A percentile compares a stretch with the other conserved stretches of the same genome.
phyloP scores from a whole-genome alignment of 2,329 filamentous ascomycete species.

The Aspergillus felis region DNA sequence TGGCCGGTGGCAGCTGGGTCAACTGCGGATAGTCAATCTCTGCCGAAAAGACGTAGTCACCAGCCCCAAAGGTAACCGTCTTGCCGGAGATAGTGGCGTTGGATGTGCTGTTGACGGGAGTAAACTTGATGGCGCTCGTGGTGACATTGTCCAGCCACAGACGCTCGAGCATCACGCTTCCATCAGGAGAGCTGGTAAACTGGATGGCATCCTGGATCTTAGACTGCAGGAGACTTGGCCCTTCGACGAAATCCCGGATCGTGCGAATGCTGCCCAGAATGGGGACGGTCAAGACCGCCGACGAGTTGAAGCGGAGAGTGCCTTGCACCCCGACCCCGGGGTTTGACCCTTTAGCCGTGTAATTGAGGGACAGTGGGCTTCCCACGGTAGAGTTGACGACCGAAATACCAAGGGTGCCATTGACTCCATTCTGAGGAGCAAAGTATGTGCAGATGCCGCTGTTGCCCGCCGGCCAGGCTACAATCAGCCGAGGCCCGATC shows the following conservation, averaged over 20 bases:
- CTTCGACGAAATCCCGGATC: constrained; percentile 48
- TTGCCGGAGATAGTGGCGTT: constrained; percentile 40
- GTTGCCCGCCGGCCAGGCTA: neutral
- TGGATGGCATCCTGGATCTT: neutral
- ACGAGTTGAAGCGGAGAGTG: constrained; percentile 54
- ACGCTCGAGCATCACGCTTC: constrained; percentile 52
- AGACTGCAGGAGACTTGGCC: neutral
- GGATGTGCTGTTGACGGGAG: constrained; percentile 26
- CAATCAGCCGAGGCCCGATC: neutral
- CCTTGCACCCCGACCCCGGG: constrained; percentile 43
- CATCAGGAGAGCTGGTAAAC: constrained; percentile 36
- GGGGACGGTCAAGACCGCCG: constrained; percentile 52
- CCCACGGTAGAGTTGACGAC: neutral
- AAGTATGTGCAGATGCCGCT: neutral
- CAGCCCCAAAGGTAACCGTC: constrained; percentile 26
- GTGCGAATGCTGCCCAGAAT: constrained; percentile 61
- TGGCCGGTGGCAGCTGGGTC: neutral
- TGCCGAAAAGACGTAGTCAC: neutral
- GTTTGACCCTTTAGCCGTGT: neutral
- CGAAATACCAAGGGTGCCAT: neutral
- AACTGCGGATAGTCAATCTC: neutral
- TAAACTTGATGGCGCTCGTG: constrained; percentile 51
- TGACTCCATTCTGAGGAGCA: neutral
- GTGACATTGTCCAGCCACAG: constrained; percentile 62
- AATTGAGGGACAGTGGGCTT: neutral